Conservation (phyloP, 163 green algal species). For the Prototheca wickerhamii region DNA sequence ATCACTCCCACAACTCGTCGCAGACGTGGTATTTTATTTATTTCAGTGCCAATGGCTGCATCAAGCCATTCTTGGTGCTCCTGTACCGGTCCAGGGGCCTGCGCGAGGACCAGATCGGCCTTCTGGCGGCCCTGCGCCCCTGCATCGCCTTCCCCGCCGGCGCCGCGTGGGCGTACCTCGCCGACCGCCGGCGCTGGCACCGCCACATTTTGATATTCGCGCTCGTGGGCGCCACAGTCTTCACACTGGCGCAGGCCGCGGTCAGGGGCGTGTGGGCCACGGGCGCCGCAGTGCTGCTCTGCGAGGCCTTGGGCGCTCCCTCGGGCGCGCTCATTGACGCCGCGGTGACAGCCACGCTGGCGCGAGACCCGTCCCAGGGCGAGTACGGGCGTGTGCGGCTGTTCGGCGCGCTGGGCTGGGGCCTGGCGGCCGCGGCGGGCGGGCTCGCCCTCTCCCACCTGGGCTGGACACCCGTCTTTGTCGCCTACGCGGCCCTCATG, state of each 20-base stretch:
- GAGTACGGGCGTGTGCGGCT: conserved; percentile 29
- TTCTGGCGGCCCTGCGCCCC: conserved; percentile 14
- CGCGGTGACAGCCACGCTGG: not conserved
- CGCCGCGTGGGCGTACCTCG: conserved; percentile 7
- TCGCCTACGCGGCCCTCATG: not conserved
- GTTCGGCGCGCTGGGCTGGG: conserved; percentile 37
- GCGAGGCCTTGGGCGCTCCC: not conserved
- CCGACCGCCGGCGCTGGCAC: conserved; percentile 25
- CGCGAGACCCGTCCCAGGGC: not conserved
- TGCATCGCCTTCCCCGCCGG: conserved; percentile 15
- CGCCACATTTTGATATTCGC: conserved; percentile 14
- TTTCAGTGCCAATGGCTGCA: conserved; percentile 11
- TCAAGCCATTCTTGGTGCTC: conserved; percentile 25
- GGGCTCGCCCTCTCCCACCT: conserved; percentile 3
- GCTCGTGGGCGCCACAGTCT: conserved; percentile 1
- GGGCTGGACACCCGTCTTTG: not conserved
- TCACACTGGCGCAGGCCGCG: conserved; percentile 3
- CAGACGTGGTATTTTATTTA: conserved; percentile 24
- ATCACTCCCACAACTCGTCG: not conserved
- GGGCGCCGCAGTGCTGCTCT: conserved; percentile 5
- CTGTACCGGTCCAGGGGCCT: conserved; percentile 15
- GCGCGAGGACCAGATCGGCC: conserved; percentile 8
- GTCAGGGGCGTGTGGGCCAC: conserved; percentile 9
- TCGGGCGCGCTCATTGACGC: not conserved
- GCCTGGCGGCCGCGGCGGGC: conserved; percentile 14